Evolutionary conservation across 306 rosid species (phyloP), one percentile per base, ranked within the genome.

Genomic region (Vigna radiata): DNA sequence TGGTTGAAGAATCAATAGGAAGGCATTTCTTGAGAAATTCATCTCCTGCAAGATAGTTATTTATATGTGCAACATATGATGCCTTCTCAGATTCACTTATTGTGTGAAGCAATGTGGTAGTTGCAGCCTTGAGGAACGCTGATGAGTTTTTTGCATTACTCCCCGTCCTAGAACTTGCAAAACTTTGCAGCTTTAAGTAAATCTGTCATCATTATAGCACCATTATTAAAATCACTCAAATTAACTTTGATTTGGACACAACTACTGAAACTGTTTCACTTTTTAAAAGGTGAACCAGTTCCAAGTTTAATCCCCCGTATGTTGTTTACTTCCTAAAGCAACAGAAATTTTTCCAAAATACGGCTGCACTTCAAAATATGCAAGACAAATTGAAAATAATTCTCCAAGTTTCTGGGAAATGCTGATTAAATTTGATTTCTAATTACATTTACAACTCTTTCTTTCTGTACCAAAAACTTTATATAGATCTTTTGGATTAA

Each of bases 1-100:
- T 92, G 29, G 97, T 89, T 44, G 91, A 86, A 68, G 98, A 85
- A 80, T 95, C 97, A 47, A 95, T 87, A 3, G 98, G 98, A 53
- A 95, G 91, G 77, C 83, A 89, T 85, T 75, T 89, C 86, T 88
- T 86, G 39, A 95, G 81, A 67, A 95, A 95, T 29, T 89, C 86
- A 85, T 95, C 98, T 69, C 82, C 80, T 17, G 82, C 92, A 56
- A 95, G 97, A 88, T 92, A 95, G 84, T 86, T 86, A 79, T 92
- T 95, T 84, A 92, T 95, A 79, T 95, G 98, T 6, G 87, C 88
- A 15, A 95, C 93, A 56, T 95, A 95, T 16, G 98, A 92, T 9
- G 98, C 85, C 84, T 92, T 95, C 91, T 95, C 98, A 5, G 98
- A 89, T 89, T 95, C 97, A 43, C 98, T 95, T 77, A 95, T 95